Conservation (phyloP, 345 rosid species). For the Excoecaria cochinchinensis region DNA sequence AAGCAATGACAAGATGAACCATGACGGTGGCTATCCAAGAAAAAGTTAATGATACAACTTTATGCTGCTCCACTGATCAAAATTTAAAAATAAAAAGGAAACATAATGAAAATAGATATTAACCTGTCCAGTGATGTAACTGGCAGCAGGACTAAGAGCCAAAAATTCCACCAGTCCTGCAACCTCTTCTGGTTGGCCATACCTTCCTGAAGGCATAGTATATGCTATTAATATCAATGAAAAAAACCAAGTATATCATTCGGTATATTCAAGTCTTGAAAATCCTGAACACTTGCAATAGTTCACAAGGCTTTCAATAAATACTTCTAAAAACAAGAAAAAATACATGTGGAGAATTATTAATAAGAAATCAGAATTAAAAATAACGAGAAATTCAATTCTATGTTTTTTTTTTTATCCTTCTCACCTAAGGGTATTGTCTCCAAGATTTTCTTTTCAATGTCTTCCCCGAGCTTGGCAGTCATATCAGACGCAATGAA, state of each 20-base stretch:
- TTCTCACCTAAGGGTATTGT: constrained; percentile 79
- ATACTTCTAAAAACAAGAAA: not conserved
- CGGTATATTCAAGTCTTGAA: not conserved
- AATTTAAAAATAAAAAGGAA: constrained; percentile 1
- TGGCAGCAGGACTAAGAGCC: constrained; percentile 85
- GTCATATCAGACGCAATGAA: constrained; percentile 72
- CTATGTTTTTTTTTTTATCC: not conserved
- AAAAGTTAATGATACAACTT: not conserved
- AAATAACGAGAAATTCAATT: not conserved
- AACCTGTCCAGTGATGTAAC: constrained; percentile 96
- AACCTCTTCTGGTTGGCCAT: constrained; percentile 97
- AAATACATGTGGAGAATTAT: not conserved
- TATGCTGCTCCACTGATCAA: not conserved
- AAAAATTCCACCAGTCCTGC: constrained; percentile 97
- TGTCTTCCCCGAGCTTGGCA: constrained; percentile 83
- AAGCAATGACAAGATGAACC: not conserved
- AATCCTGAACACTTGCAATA: not conserved
- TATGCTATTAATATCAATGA: not conserved
- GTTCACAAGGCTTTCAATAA: not conserved
- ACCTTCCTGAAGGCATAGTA: constrained; percentile 60
- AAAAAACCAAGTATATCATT: not conserved
- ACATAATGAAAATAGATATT: constrained; percentile 3
- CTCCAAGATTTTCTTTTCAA: constrained; percentile 86
- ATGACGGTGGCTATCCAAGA: not conserved
- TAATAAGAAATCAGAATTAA: not conserved